Evolutionary conservation across 1,139 yeast species (phyloP).

Genomic region (Magnusiomyces suaveolens): DNA sequence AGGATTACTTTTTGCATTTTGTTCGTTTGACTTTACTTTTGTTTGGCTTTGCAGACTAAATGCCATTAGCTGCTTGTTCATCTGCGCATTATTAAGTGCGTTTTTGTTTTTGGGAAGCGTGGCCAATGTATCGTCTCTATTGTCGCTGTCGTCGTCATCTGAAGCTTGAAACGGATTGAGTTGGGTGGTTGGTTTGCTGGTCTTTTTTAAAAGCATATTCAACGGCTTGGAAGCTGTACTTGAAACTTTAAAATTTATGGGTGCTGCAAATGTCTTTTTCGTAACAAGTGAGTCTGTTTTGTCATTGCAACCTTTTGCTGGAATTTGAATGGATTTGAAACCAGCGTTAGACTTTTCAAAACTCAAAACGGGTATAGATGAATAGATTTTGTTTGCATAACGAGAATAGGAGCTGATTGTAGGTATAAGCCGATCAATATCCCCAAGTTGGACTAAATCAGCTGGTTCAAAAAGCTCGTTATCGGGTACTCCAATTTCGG

Average conservation of each 20-base stretch:
- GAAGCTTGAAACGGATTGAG: neutral
- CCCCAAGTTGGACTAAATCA: slow-evolving; percentile 63
- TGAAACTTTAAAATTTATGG: slow-evolving; percentile 14
- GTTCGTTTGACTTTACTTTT: slow-evolving; percentile 11
- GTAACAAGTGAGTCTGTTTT: too few species aligned
- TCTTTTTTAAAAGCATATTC: slow-evolving; percentile 7
- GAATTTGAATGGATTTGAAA: slow-evolving; percentile 8
- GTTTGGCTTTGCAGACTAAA: slow-evolving; percentile 18
- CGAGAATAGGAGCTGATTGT: slow-evolving; percentile 68
- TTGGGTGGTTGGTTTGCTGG: neutral
- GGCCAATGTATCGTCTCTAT: neutral
- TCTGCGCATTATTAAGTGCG: neutral
- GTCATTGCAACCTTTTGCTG: neutral
- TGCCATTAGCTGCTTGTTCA: slow-evolving; percentile 21
- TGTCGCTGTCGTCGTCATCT: neutral
- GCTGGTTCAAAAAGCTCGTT: slow-evolving; percentile 79
- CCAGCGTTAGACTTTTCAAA: slow-evolving; percentile 38
- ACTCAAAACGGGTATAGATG: slow-evolving; percentile 42
- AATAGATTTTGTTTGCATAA: slow-evolving; percentile 42
- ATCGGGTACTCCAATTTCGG: slow-evolving; percentile 66
- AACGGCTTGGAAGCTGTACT: slow-evolving; percentile 13
- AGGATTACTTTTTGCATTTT: slow-evolving; percentile 16
- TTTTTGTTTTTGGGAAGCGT: neutral
- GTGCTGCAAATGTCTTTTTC: slow-evolving; percentile 11
- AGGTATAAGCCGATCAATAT: slow-evolving; percentile 69